These are phyloP conservation scores for Chenopodium berlandieri DNA, from an alignment of 148 eudicot species.

Conservation along the genomic window DNA sequence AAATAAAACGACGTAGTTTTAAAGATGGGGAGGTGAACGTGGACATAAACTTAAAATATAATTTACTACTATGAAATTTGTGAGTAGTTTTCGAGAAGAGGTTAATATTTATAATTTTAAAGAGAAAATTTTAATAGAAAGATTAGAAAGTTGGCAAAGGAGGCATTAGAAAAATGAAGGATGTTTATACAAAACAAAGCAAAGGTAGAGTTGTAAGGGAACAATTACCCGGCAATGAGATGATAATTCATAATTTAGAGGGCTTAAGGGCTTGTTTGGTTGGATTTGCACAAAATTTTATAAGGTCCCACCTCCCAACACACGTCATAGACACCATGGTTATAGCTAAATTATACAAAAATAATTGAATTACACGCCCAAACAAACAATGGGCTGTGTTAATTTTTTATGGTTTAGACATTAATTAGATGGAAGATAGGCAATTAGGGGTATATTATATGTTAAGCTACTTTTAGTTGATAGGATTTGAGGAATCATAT, in stretches of 20 bases:
- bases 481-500: slow-evolving; percentile 4
- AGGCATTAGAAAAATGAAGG: slow-evolving; percentile 33
- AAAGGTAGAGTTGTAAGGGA: slow-evolving; percentile 31
- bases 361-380: neutral
- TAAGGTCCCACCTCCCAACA: slow-evolving; percentile 23
- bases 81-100: neutral
- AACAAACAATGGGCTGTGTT: slow-evolving; percentile 18
- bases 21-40: slow-evolving; percentile 41
- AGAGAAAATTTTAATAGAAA: slow-evolving; percentile 16
- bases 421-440: neutral
- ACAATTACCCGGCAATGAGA: slow-evolving; percentile 25
- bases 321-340: slow-evolving; percentile 21
- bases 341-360: neutral
- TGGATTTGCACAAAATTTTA: slow-evolving; percentile 28
- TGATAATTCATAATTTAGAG: slow-evolving; percentile 4
- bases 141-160: slow-evolving; percentile 39
- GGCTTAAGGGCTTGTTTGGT: slow-evolving; percentile 28
- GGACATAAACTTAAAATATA: slow-evolving; percentile 34
- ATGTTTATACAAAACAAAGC: slow-evolving; percentile 42
- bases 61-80: neutral
- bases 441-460: neutral
- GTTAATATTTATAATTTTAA: neutral
- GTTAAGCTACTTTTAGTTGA: neutral
- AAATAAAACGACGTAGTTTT: slow-evolving; percentile 17
- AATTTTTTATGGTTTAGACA: neutral